Conservation (phyloP, 1,284 basidiomycete genomes). For the Ustilago loliicola region DNA sequence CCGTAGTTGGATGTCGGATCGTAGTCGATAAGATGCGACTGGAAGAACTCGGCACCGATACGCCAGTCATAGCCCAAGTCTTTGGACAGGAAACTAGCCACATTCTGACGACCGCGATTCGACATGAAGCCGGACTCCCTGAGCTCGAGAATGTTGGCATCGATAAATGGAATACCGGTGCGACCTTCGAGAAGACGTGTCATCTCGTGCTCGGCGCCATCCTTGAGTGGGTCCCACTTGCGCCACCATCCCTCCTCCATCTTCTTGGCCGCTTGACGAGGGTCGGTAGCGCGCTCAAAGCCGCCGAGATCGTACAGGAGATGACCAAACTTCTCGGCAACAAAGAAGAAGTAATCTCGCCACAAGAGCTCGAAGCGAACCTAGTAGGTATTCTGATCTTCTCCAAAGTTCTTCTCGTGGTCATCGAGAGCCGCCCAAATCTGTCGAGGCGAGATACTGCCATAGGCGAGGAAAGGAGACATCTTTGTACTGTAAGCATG, state of each 20-base stretch:
- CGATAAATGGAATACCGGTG: slow-evolving; percentile 75
- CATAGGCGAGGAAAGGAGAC: slow-evolving; percentile 74
- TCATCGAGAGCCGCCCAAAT: slow-evolving; percentile 71
- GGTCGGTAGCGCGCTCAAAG: slow-evolving; percentile 72
- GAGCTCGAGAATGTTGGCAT: slow-evolving; percentile 75
- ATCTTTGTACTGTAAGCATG: slow-evolving; percentile 75
- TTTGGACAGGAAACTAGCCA: slow-evolving; percentile 75
- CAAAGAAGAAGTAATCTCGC: slow-evolving; percentile 75
- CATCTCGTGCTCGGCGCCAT: slow-evolving; percentile 61
- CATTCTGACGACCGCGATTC: slow-evolving; percentile 74
- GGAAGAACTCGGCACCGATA: slow-evolving; percentile 75
- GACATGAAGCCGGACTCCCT: slow-evolving; percentile 71
- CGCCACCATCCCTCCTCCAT: slow-evolving; percentile 68
- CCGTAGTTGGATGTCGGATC: slow-evolving; percentile 66
- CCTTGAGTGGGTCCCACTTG: slow-evolving; percentile 57
- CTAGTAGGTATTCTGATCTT: slow-evolving; percentile 72
- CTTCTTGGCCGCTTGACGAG: slow-evolving; percentile 71
- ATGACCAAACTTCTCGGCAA: slow-evolving; percentile 71
- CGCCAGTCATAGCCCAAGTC: slow-evolving; percentile 74
- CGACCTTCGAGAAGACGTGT: slow-evolving; percentile 73
- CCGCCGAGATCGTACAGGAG: slow-evolving; percentile 73
- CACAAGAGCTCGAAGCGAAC: slow-evolving; percentile 75
- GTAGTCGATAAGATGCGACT: slow-evolving; percentile 71
- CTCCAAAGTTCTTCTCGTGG: slow-evolving; percentile 70
- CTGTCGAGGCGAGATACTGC: slow-evolving; percentile 73